phyloP scores from a whole-genome alignment of 192 early-diverging fungal species.

The Dimargaris xerosporica region DNA sequence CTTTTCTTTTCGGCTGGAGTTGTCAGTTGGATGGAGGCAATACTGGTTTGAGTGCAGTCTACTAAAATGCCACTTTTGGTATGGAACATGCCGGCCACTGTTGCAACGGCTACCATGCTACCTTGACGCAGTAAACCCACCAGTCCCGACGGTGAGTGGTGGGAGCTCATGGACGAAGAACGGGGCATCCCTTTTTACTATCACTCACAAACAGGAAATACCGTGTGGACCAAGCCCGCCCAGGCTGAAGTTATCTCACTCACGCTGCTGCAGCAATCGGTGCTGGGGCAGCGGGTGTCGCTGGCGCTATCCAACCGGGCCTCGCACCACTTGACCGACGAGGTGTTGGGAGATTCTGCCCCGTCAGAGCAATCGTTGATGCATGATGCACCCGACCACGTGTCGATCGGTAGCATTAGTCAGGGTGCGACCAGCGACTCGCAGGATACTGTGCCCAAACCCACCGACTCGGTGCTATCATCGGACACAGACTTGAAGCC shows the following conservation, averaged over 20 bases:
- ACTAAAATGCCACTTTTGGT: neutral
- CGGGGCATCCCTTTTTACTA: slow-evolving; percentile 85
- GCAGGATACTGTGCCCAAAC: too few relatives aligned
- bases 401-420: too few relatives aligned
- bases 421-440: too few relatives aligned
- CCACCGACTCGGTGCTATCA: too few relatives aligned
- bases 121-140: slow-evolving; percentile 38
- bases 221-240: slow-evolving; percentile 75
- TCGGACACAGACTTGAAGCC: too few relatives aligned
- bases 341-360: too few relatives aligned
- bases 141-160: slow-evolving; percentile 80
- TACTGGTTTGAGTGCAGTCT: too few relatives aligned
- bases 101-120: slow-evolving; percentile 5
- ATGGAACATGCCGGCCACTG: neutral
- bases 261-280: slow-evolving; percentile 49
- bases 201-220: slow-evolving; percentile 68
- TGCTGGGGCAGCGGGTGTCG: slow-evolving; percentile 67
- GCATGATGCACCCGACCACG: too few relatives aligned
- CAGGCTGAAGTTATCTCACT: slow-evolving; percentile 57
- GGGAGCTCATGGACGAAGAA: slow-evolving; percentile 85
- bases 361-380: too few relatives aligned
- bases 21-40: too few relatives aligned
- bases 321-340: slow-evolving; percentile 24
- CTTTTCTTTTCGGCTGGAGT: too few relatives aligned
- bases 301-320: slow-evolving; percentile 32